Base-by-base conservation (phyloP, 768 basidiomycete genomes). In the Rhodotorula taiwanensis region DNA sequence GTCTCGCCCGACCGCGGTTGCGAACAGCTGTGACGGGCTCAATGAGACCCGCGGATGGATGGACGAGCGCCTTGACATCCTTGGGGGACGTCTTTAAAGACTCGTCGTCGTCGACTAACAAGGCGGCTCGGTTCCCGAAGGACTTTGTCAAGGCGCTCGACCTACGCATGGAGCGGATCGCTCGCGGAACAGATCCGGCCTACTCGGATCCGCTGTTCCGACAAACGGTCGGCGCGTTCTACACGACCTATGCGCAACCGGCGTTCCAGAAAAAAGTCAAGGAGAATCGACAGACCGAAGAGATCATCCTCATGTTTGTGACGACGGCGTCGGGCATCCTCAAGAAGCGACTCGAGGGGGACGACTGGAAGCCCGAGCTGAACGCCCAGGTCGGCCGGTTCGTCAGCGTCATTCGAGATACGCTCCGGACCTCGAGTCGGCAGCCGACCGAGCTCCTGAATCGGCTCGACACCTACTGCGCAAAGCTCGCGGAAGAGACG, bases 221-320 rank as follows among this genome's bases (percentile, higher is more conserved):
- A 34, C 81, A 89, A 59, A 90, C 89, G 2, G 87, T 94, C 81
- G 93, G 86, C 59, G 86, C 87, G 39, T 97, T 97, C 76, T 97
- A 92, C 74, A 86, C 86, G 18, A 88, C 90, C 65, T 89, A 88
- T 75, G 84, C 86, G 75, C 84, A 88, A 61, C 87, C 89, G 31
- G 81, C 80, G 43, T 94, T 95, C 79, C 84, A 87, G 60, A 82
- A 83, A 41, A 88, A 92, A 71, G 87, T 97, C 84, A 89, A 90
- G 76, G 93, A 97, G 75, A 93, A 89, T 75, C 83, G 95, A 50
- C 95, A 94, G 78, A 89, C 97, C 43, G 95, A 99, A 77, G 92
- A 97, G 67, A 85, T 99, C 58, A 94, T 99, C 62, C 80, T 99
- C 55, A 88, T 88, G 81, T 97, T 97, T 72, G 93, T 93, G 16